Base-by-base conservation (phyloP, 257 asterid genomes). In the Gynochthodes officinalis region DNA sequence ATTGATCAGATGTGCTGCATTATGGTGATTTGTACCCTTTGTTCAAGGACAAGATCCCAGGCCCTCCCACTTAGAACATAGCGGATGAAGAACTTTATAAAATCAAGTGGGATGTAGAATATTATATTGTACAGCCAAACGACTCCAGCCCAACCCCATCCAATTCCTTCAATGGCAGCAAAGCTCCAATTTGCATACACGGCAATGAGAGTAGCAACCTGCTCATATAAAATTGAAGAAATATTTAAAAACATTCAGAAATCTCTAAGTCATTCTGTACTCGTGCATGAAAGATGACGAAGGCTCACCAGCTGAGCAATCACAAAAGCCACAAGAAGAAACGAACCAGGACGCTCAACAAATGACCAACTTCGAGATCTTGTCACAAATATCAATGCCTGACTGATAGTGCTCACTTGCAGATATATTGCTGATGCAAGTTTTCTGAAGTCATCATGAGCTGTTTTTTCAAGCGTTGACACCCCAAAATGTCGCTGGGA, bases 121-220 rank as follows among this genome's bases (percentile, higher is more conserved):
- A 93, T 74, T 71, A 93, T 67, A 76, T 93, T 93, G 73, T 93
- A 93, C 46, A 93, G 93, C 98, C 98, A 93, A 77, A 93, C 88
- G 55, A 93, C 97, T 0, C 98, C 98, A 0, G 98, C 98, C 98
- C 98, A 93, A 70, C 97, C 96, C 98, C 98, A 93, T 9, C 98
- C 98, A 39, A 93, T 93, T 72, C 98, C 98, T 83, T 93, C 98
- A 15, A 93, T 89, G 49, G 98, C 98, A 25, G 97, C 95, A 76
- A 89, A 94, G 82, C 96, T 81, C 99, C 97, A 94, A 75, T 71
- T 91, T 39, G 97, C 99, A 67, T 94, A 94, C 0, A 94, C 99
- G 0, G 96, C 97, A 63, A 94, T 91, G 82, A 94, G 80, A 32
- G 99, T 94, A 71, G 97, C 99, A 53, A 94, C 92, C 98, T 93